A percentile compares a stretch with the other conserved stretches of the same genome.
Conservation (phyloP, 2,329 filamentous ascomycete genomes). For the Diaporthe destruens region DNA sequence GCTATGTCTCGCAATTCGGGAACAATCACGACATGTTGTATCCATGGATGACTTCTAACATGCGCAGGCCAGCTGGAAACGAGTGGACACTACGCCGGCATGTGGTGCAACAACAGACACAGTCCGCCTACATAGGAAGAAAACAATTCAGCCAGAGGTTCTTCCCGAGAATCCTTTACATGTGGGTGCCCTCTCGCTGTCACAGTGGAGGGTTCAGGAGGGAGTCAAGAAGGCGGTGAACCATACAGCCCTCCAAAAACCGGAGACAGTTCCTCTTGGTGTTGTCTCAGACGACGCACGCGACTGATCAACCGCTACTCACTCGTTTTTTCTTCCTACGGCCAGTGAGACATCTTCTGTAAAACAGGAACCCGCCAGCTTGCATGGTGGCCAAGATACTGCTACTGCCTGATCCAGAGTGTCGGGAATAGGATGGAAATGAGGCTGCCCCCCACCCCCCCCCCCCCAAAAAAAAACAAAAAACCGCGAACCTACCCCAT, state of each 20-base stretch:
- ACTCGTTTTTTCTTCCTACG: background rate
- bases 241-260: background rate
- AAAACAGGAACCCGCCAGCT: slow-evolving; percentile 35
- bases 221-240: slow-evolving; percentile 7
- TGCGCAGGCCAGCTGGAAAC: background rate
- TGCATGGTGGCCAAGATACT: slow-evolving; percentile 10
- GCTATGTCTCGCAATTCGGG: background rate
- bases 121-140: background rate
- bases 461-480: too few relatives aligned
- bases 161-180: background rate
- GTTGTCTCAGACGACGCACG: slow-evolving; percentile 27
- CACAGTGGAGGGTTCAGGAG: background rate
- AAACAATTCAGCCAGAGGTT: background rate
- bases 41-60: background rate
- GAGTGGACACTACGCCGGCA: background rate
- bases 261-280: background rate
- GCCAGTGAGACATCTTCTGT: slow-evolving; percentile 37
- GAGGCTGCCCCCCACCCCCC: background rate
- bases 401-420: slow-evolving; percentile 34
- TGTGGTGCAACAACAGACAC: background rate
- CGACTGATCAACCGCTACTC: slow-evolving; percentile 22
- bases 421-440: slow-evolving; percentile 36
- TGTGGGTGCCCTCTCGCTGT: too few relatives aligned
- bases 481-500: background rate
- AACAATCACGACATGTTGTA: background rate